phyloP scores from a whole-genome alignment of 2,329 filamentous ascomycete genomes.

The Xylariomycetidae sp. region DNA sequence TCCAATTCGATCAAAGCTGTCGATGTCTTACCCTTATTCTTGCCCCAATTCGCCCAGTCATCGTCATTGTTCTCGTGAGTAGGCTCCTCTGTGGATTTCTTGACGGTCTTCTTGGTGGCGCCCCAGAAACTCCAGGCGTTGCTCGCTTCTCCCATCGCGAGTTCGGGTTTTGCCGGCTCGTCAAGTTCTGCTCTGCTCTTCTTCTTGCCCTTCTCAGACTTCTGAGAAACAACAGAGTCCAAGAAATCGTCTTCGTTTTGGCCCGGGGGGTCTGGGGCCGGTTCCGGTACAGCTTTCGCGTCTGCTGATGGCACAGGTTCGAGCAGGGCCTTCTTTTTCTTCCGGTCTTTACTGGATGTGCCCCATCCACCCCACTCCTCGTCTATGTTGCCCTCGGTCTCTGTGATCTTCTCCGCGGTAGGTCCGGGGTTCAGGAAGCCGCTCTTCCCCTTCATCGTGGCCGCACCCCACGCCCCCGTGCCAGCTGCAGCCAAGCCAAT shows the following conservation, averaged over 20 bases:
- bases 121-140: conserved; percentile 53
- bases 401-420: conserved; percentile 5
- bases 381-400: conserved; percentile 18
- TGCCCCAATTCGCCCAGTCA: conserved; percentile 17
- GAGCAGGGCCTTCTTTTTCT: conserved; percentile 28
- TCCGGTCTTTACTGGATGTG: conserved; percentile 25
- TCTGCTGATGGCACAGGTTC: conserved; percentile 8
- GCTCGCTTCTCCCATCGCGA: conserved; percentile 31
- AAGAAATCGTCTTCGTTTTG: conserved; percentile 18
- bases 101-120: conserved; percentile 42
- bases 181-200: conserved; percentile 27
- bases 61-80: conserved; percentile 8
- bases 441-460: conserved; percentile 19
- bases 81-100: conserved; percentile 20
- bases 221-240: conserved; percentile 20
- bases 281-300: background rate
- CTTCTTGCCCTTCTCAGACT: conserved; percentile 32
- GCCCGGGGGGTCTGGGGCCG: conserved; percentile 1
- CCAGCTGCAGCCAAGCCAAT: too few relatives aligned
- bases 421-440: conserved; percentile 21
- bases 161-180: conserved; percentile 18
- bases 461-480: conserved; percentile 30
- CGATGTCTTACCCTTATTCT: conserved; percentile 17
- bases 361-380: conserved; percentile 29
- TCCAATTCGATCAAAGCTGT: conserved; percentile 18